Percentiles rank a stretch among this genome's conserved stretches.
These are phyloP conservation scores for Cytospora mali DNA, from an alignment of 2,329 filamentous ascomycete species.

Conservation along the genomic window DNA sequence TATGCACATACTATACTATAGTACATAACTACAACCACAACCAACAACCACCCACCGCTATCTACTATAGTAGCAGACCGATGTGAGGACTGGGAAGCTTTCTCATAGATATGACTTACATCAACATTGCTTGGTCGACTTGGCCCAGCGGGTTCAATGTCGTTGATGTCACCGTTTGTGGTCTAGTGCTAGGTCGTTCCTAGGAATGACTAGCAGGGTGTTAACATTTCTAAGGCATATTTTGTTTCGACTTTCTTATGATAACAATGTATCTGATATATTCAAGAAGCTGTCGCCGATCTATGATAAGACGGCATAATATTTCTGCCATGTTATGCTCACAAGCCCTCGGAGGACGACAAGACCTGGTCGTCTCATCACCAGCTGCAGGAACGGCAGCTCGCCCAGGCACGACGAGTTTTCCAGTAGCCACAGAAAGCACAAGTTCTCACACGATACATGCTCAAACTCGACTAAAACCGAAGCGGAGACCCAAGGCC, in stretches of 20 bases:
- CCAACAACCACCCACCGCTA: no score
- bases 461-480: neutral
- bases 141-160: neutral
- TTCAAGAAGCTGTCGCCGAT: neutral
- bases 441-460: neutral
- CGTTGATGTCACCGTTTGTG: constrained; percentile 19
- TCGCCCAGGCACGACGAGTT: neutral
- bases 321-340: constrained; percentile 14
- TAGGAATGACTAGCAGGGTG: neutral
- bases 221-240: no score
- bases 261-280: neutral
- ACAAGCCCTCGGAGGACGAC: constrained; percentile 1
- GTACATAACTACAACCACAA: no score
- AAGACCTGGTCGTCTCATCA: neutral
- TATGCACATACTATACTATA: no score
- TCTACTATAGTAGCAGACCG: neutral
- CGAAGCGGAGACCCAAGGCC: neutral
- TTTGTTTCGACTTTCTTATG: neutral
- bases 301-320: neutral
- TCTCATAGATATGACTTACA: neutral
- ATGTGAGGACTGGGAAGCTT: neutral
- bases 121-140: neutral
- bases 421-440: neutral
- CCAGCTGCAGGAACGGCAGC: neutral
- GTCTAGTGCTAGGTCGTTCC: neutral